phyloP scores from a whole-genome alignment of 2,329 filamentous ascomycete genomes.

The Microsporum ferrugineum region DNA sequence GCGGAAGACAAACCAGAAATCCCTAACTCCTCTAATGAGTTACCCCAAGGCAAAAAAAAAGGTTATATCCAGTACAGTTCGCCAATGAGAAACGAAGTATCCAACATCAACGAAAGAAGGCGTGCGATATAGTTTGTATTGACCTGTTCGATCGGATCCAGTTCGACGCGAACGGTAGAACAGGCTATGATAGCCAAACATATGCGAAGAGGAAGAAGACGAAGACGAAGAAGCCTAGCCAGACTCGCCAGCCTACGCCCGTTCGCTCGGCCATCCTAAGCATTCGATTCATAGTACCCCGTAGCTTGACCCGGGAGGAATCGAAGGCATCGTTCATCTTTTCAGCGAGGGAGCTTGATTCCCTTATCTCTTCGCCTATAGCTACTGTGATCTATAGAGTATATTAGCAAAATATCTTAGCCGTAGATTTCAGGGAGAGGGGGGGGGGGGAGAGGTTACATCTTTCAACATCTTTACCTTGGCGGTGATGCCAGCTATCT shows the following conservation, averaged over 20 bases:
- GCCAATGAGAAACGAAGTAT: background rate
- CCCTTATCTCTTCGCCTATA: constrained; percentile 90
- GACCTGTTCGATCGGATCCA: background rate
- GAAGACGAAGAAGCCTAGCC: constrained; percentile 77
- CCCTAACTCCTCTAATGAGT: background rate
- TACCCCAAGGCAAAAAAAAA: background rate
- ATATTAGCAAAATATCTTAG: background rate
- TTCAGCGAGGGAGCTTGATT: constrained; percentile 75
- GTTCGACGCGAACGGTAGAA: background rate
- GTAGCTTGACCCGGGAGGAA: constrained; percentile 63
- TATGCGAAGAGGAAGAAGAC: constrained; percentile 78
- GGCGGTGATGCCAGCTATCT: constrained; percentile 79
- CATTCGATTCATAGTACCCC: constrained; percentile 96
- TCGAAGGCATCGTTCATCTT: constrained; percentile 97
- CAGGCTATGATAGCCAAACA: constrained; percentile 69
- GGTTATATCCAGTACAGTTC: background rate
- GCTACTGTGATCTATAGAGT: constrained; percentile 64
- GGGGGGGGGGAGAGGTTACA: constrained; percentile 43
- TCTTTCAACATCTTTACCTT: constrained; percentile 85
- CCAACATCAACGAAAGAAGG: background rate
- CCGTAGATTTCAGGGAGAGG: constrained; percentile 7
- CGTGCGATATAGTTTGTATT: background rate
- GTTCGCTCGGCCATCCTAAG: constrained; percentile 86
- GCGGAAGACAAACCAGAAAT: background rate
- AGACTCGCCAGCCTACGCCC: constrained; percentile 91